Evolutionary conservation across 306 rosid species (phyloP).

Genomic region (Cucumis cinereus): DNA sequence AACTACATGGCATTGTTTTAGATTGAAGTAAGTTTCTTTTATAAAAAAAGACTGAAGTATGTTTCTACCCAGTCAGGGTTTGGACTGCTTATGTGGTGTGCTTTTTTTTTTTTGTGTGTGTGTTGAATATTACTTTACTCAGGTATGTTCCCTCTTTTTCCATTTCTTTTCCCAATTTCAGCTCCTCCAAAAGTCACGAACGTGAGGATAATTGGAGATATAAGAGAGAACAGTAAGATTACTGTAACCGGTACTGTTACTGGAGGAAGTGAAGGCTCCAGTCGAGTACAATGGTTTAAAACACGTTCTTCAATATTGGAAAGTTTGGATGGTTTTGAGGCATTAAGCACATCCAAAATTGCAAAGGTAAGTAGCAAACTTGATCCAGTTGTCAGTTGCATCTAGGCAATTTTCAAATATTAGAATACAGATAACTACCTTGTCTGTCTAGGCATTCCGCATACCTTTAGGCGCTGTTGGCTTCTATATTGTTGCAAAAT

Average conservation of each 20-base stretch:
- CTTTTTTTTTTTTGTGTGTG: not conserved
- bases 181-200: slow-evolving; percentile 84
- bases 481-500: slow-evolving; percentile 71
- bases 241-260: slow-evolving; percentile 69
- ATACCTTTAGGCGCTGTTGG: slow-evolving; percentile 96
- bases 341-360: slow-evolving; percentile 72
- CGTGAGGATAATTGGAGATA: slow-evolving; percentile 67
- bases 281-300: slow-evolving; percentile 98
- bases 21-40: not conserved
- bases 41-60: not conserved
- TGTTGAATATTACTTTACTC: not conserved
- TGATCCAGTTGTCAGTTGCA: not conserved
- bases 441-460: slow-evolving; percentile 63
- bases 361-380: slow-evolving; percentile 37
- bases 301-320: slow-evolving; percentile 47
- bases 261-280: slow-evolving; percentile 88
- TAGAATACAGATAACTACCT: not conserved
- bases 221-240: slow-evolving; percentile 77
- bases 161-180: slow-evolving; percentile 26
- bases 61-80: not conserved
- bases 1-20: not conserved
- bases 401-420: not conserved
- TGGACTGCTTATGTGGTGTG: not conserved
- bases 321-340: slow-evolving; percentile 62
- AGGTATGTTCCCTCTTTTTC: not conserved